A percentile compares a stretch with the other conserved stretches of the same genome.
Conservation (phyloP, 2,329 filamentous ascomycete species). For the Exophiala phaeomuriformis region DNA sequence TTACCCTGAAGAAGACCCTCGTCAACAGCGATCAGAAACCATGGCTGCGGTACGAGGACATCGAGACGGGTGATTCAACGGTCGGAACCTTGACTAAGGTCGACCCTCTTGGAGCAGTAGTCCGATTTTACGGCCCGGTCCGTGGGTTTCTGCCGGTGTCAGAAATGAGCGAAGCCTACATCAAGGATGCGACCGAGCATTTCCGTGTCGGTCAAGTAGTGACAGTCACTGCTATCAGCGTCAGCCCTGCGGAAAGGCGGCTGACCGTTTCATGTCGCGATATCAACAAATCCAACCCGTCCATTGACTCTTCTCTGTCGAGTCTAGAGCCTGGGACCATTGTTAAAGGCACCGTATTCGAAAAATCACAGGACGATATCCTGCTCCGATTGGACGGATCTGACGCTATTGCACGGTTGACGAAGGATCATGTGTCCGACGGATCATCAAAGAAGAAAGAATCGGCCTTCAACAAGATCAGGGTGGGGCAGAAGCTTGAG, state of each 20-base stretch:
- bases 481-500: constrained; percentile 72
- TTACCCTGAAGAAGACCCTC: constrained; percentile 91
- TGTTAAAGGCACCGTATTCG: constrained; percentile 71
- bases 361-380: constrained; percentile 69
- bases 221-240: constrained; percentile 75
- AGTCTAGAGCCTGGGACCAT: constrained; percentile 62
- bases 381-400: constrained; percentile 67
- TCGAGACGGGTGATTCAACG: constrained; percentile 66
- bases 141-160: constrained; percentile 83
- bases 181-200: constrained; percentile 79
- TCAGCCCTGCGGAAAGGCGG: constrained; percentile 62
- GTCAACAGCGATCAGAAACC: constrained; percentile 80
- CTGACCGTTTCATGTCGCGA: constrained; percentile 92
- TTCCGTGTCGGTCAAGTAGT: constrained; percentile 88
- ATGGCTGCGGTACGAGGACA: constrained; percentile 68
- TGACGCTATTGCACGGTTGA: constrained; percentile 69
- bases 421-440: constrained; percentile 74
- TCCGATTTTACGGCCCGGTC: constrained; percentile 83
- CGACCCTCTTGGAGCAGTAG: constrained; percentile 68
- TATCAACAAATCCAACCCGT: constrained; percentile 42
- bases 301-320: constrained; percentile 12
- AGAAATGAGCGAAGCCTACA: constrained; percentile 97
- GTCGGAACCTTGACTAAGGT: constrained; percentile 84
- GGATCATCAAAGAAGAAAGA: constrained; percentile 71
- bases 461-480: constrained; percentile 69